phyloP scores from a whole-genome alignment of 1,139 yeast genomes.

The Sugiyamaella neomexicana region DNA sequence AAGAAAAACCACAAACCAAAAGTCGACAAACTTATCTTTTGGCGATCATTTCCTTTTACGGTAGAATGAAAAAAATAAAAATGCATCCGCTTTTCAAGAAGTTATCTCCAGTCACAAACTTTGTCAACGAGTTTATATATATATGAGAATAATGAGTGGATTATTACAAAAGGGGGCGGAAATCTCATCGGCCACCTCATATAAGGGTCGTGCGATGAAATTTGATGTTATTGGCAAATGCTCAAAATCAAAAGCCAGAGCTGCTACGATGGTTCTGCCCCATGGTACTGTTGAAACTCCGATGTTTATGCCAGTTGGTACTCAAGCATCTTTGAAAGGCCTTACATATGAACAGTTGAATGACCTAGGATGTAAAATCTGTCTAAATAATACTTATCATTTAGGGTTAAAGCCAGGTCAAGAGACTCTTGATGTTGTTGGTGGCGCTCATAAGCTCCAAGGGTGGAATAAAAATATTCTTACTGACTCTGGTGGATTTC shows the following conservation, averaged over 20 bases:
- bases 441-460: slow-evolving; percentile 48
- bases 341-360: slow-evolving; percentile 46
- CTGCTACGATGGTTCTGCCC: slow-evolving; percentile 45
- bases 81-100: background rate
- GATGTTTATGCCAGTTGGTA: slow-evolving; percentile 51
- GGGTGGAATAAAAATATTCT: slow-evolving; percentile 46
- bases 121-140: background rate
- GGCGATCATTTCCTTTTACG: slow-evolving; percentile 4
- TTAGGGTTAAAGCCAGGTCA: slow-evolving; percentile 49
- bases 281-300: slow-evolving; percentile 49
- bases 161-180: slow-evolving; percentile 12
- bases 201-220: slow-evolving; percentile 39
- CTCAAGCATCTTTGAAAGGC: slow-evolving; percentile 50
- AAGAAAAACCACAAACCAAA: too few relatives aligned
- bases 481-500: slow-evolving; percentile 49
- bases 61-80: background rate
- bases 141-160: slow-evolving; percentile 15
- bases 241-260: slow-evolving; percentile 47
- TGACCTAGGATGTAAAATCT: slow-evolving; percentile 44
- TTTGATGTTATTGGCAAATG: slow-evolving; percentile 45
- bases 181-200: slow-evolving; percentile 13
- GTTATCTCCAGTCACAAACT: too few relatives aligned
- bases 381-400: slow-evolving; percentile 48
- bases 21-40: slow-evolving; percentile 13
- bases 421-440: slow-evolving; percentile 44